Conservation (phyloP, 1,139 yeast species). For the Saccharomyces hybrid region DNA sequence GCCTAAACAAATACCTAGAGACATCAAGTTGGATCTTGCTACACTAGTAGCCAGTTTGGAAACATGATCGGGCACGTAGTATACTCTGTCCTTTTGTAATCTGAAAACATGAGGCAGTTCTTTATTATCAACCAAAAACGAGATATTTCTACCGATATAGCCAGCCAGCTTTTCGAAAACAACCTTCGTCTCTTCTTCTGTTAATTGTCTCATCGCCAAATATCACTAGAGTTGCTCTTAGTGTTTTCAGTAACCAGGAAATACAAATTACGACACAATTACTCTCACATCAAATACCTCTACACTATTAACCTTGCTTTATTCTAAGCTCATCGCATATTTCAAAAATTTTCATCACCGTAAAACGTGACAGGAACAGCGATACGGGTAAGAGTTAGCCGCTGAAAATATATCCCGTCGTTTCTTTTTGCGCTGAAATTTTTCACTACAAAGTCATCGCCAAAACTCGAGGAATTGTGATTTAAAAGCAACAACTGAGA, state of each 20-base stretch:
- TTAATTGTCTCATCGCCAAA: slow-evolving; percentile 75
- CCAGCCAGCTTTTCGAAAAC: slow-evolving; percentile 95
- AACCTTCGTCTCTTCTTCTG: slow-evolving; percentile 94
- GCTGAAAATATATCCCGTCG: not conserved
- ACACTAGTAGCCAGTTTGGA: slow-evolving; percentile 87
- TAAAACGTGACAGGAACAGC: not conserved
- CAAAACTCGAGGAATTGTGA: not conserved
- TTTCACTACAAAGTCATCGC: not conserved
- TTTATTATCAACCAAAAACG: slow-evolving; percentile 77
- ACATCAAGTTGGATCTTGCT: slow-evolving; percentile 83
- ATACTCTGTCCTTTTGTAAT: slow-evolving; percentile 91
- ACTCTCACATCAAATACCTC: not conserved
- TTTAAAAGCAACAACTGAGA: too few species aligned
- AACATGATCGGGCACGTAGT: slow-evolving; percentile 76
- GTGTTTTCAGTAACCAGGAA: not conserved
- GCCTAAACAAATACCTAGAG: slow-evolving; percentile 88
- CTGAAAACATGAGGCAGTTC: slow-evolving; percentile 93
- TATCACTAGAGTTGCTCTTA: not conserved
- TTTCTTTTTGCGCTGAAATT: not conserved
- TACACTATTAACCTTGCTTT: not conserved
- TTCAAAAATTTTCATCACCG: not conserved
- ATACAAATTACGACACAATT: not conserved
- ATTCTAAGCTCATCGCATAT: slow-evolving; percentile 14
- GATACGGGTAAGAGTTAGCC: not conserved
- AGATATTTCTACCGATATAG: slow-evolving; percentile 90